phyloP scores from a whole-genome alignment of 2,329 filamentous ascomycete species.

The Aspergillus sp. region DNA sequence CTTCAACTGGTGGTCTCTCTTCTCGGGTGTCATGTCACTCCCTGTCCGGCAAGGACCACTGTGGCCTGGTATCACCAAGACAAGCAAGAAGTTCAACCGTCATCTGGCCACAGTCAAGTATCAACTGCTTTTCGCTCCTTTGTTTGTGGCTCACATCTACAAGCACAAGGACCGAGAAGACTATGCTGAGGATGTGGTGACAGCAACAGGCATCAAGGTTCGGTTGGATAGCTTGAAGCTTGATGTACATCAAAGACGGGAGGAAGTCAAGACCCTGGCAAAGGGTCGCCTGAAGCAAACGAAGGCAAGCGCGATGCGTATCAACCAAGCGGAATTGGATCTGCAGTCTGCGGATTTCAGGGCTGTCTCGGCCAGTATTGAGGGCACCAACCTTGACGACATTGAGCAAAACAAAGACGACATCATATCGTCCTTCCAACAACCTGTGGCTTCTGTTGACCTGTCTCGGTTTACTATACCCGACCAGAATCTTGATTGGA shows the following conservation, averaged over 20 bases:
- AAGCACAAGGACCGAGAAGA: conserved; percentile 97
- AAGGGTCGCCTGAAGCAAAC: conserved; percentile 74
- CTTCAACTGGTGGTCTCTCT: conserved; percentile 96
- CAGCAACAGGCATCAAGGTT: conserved; percentile 94
- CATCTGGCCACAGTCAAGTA: conserved; percentile 99
- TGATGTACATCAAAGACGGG: conserved; percentile 88
- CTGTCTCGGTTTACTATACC: conserved; percentile 92
- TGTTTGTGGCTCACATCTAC: conserved; percentile 96
- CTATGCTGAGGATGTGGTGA: conserved; percentile 73
- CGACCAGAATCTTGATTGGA: conserved; percentile 93
- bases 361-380: conserved; percentile 88
- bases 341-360: conserved; percentile 88
- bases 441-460: conserved; percentile 55
- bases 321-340: conserved; percentile 91
- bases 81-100: conserved; percentile 96
- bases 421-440: conserved; percentile 58
- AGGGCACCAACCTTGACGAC: conserved; percentile 74
- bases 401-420: conserved; percentile 64
- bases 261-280: conserved; percentile 83
- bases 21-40: conserved; percentile 90
- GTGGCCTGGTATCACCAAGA: conserved; percentile 91
- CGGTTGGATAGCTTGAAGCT: conserved; percentile 96
- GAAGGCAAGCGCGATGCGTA: conserved; percentile 88
- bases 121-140: conserved; percentile 83
- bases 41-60: conserved; percentile 89